These are phyloP conservation scores for Chenopodium quinoa DNA, from an alignment of 148 eudicot species.

Conservation along the genomic window DNA sequence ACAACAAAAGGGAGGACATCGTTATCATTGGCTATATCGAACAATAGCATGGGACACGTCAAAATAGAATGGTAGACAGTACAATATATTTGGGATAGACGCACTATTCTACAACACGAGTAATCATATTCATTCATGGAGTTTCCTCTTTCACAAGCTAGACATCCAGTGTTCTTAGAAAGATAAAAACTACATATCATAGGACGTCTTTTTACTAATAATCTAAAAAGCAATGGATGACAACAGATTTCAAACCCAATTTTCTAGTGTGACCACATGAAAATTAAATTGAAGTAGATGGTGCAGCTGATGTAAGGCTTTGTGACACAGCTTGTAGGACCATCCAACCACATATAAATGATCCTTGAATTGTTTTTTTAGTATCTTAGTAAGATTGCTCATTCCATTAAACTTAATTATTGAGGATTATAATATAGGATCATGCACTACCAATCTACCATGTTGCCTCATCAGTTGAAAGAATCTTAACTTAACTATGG, in stretches of 20 bases:
- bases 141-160: neutral
- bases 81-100: too few relatives aligned
- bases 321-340: neutral
- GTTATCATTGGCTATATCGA: too few relatives aligned
- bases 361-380: neutral
- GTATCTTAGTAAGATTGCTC: neutral
- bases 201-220: too few relatives aligned
- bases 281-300: too few relatives aligned
- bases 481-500: neutral
- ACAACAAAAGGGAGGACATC: neutral
- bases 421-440: neutral
- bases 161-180: neutral
- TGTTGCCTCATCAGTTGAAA: neutral
- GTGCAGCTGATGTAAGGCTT: neutral
- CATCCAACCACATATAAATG: neutral
- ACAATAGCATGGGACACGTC: neutral
- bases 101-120: neutral
- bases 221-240: neutral
- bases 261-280: neutral
- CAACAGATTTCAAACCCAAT: neutral
- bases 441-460: neutral
- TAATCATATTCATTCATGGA: neutral
- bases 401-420: neutral
- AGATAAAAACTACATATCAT: neutral
- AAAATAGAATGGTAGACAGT: too few relatives aligned